Conservation (phyloP, 2,329 filamentous ascomycete species). For the Penicillium sp. region DNA sequence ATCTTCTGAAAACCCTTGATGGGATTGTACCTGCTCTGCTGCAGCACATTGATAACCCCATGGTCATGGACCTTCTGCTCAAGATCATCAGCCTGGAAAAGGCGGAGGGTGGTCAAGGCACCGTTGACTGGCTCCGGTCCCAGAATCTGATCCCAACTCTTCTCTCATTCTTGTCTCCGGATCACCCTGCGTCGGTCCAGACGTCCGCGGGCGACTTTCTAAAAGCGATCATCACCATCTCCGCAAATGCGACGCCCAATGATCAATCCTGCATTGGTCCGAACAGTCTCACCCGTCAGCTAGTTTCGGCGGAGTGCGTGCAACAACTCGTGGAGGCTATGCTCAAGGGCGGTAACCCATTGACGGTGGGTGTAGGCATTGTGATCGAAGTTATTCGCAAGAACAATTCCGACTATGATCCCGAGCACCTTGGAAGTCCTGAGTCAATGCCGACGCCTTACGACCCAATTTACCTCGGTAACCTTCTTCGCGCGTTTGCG, state of each 20-base stretch:
- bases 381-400: slow-evolving; percentile 98
- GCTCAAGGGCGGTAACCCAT: slow-evolving; percentile 86
- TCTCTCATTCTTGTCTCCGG: slow-evolving; percentile 80
- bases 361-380: slow-evolving; percentile 95
- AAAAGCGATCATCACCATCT: slow-evolving; percentile 98
- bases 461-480: slow-evolving; percentile 95
- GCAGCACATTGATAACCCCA: slow-evolving; percentile 91
- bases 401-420: slow-evolving; percentile 98
- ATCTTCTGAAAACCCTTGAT: slow-evolving; percentile 80
- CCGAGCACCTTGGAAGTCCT: slow-evolving; percentile 80
- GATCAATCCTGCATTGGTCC: slow-evolving; percentile 99
- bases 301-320: slow-evolving; percentile 84
- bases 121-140: slow-evolving; percentile 95
- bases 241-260: slow-evolving; percentile 95
- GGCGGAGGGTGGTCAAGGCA: slow-evolving; percentile 83
- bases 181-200: slow-evolving; percentile 86
- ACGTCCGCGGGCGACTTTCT: slow-evolving; percentile 96
- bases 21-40: slow-evolving; percentile 81
- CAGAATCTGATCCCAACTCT: slow-evolving; percentile 85
- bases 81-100: slow-evolving; percentile 98
- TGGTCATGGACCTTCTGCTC: slow-evolving; percentile 95
- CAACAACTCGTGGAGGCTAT: slow-evolving; percentile 85
- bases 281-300: slow-evolving; percentile 91
- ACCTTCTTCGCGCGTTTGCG: slow-evolving; percentile 83
- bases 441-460: slow-evolving; percentile 77